phyloP scores from a whole-genome alignment of 75 land plant genomes.

The Selaginella tamariscina region DNA sequence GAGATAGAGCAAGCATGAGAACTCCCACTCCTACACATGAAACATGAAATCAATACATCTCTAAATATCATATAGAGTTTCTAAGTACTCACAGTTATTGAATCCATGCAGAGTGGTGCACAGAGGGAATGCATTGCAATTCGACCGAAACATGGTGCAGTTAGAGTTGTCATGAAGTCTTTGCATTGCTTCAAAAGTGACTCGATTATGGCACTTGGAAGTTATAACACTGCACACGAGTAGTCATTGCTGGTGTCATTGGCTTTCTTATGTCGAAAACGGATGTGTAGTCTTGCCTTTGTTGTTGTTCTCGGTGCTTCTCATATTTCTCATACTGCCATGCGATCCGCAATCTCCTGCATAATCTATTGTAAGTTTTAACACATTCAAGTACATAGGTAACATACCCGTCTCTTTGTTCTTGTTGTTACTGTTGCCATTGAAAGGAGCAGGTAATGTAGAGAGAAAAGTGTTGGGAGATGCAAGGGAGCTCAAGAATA shows the following conservation, averaged over 20 bases:
- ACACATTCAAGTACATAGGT: too few species aligned
- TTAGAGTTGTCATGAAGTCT: not conserved
- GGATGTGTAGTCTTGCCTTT: conserved; percentile 40
- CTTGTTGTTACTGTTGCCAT: not conserved
- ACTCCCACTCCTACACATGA: conserved; percentile 75
- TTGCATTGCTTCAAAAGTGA: not conserved
- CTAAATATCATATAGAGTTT: not conserved
- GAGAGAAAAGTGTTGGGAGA: conserved; percentile 73
- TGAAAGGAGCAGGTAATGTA: conserved; percentile 45
- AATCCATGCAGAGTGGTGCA: conserved; percentile 71
- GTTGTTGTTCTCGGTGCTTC: conserved; percentile 36
- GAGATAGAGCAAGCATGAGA: conserved; percentile 54
- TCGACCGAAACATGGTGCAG: conserved; percentile 39
- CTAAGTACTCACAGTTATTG: too few species aligned
- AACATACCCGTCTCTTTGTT: too few species aligned
- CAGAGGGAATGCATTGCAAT: conserved; percentile 83
- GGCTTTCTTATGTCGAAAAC: conserved; percentile 87
- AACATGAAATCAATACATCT: not conserved
- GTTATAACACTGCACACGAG: not conserved
- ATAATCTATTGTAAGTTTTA: too few species aligned
- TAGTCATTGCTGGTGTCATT: not conserved
- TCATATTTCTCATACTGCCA: conserved; percentile 90
- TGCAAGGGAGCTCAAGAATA: conserved; percentile 55
- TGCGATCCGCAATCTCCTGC: conserved; percentile 81
- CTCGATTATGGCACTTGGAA: not conserved